Evolutionary conservation across 2,329 filamentous ascomycete genomes (phyloP).

Genomic region (Ilyonectria destructans): DNA sequence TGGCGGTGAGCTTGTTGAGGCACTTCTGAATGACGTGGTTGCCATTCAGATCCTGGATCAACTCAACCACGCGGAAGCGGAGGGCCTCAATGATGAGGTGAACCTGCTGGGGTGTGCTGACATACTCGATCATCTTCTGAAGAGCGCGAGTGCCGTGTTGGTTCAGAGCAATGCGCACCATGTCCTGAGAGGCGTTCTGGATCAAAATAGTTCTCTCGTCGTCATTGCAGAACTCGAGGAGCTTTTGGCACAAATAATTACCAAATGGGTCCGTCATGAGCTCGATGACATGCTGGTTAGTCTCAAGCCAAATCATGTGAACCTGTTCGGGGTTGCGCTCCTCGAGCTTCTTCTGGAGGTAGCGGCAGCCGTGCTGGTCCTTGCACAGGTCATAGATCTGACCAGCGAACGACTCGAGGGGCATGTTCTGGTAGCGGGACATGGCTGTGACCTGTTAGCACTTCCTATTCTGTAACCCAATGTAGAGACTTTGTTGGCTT

Average conservation of each 20-base stretch:
- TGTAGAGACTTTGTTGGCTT: slow-evolving; percentile 45
- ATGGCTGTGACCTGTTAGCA: slow-evolving; percentile 67
- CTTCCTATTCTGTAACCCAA: too few species aligned
- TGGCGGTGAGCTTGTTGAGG: slow-evolving; percentile 89
- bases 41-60: slow-evolving; percentile 97
- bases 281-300: slow-evolving; percentile 93
- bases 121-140: slow-evolving; percentile 99
- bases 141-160: slow-evolving; percentile 96
- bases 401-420: slow-evolving; percentile 84
- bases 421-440: slow-evolving; percentile 87
- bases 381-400: slow-evolving; percentile 95
- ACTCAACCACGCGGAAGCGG: slow-evolving; percentile 86
- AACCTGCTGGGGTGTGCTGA: slow-evolving; percentile 88
- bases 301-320: slow-evolving; percentile 95
- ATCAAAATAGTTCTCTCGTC: slow-evolving; percentile 95
- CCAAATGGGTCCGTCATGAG: slow-evolving; percentile 99
- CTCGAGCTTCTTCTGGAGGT: slow-evolving; percentile 97
- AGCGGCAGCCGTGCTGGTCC: slow-evolving; percentile 97
- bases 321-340: slow-evolving; percentile 88
- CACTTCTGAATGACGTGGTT: slow-evolving; percentile 99
- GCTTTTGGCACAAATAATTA: slow-evolving; percentile 99
- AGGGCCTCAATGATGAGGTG: slow-evolving; percentile 90
- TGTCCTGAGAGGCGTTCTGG: slow-evolving; percentile 87
- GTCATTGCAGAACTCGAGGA: slow-evolving; percentile 95
- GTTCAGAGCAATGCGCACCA: slow-evolving; percentile 95